Evolutionary conservation across 2,329 filamentous ascomycete species (phyloP).

Genomic region (Endoconidiophora laricicola): DNA sequence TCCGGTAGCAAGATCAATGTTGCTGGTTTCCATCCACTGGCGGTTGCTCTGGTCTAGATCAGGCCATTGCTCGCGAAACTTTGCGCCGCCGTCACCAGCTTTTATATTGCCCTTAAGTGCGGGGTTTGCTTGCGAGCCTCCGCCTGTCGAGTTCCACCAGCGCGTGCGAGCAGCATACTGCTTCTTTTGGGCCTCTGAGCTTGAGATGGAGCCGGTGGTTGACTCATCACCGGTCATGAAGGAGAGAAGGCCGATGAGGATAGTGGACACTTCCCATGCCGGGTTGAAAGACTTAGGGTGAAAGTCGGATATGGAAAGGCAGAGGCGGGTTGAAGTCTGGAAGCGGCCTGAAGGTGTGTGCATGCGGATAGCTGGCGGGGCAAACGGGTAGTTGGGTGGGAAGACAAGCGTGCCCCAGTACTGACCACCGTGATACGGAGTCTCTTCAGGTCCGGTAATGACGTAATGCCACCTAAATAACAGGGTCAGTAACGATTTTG

Average conservation of each 20-base stretch:
- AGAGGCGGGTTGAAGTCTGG: constrained; percentile 79
- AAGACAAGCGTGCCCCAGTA: constrained; percentile 98
- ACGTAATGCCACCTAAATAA: constrained; percentile 71
- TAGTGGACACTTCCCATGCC: constrained; percentile 94
- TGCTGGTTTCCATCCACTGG: constrained; percentile 75
- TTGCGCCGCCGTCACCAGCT: constrained; percentile 78
- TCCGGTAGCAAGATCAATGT: constrained; percentile 64
- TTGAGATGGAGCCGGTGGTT: constrained; percentile 81
- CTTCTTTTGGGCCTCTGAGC: constrained; percentile 59
- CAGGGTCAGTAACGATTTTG: constrained; percentile 13
- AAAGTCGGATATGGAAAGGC: constrained; percentile 92
- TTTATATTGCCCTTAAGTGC: constrained; percentile 64
- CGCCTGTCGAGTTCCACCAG: constrained; percentile 96
- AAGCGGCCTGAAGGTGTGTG: constrained; percentile 94
- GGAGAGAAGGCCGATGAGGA: constrained; percentile 79
- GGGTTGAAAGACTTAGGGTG: constrained; percentile 97
- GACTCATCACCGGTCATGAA: constrained; percentile 99
- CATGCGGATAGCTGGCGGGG: constrained; percentile 95
- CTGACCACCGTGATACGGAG: constrained; percentile 84
- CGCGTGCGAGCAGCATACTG: constrained; percentile 60
- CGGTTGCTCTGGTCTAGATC: constrained; percentile 80
- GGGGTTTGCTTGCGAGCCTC: constrained; percentile 49
- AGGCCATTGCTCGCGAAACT: constrained; percentile 80
- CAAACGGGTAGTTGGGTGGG: constrained; percentile 91
- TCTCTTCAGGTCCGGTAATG: constrained; percentile 83